Percentiles rank a stretch among this genome's conserved stretches.
Conservation (phyloP, 148 eudicot species). For the Amaranthus hypochondriacus region DNA sequence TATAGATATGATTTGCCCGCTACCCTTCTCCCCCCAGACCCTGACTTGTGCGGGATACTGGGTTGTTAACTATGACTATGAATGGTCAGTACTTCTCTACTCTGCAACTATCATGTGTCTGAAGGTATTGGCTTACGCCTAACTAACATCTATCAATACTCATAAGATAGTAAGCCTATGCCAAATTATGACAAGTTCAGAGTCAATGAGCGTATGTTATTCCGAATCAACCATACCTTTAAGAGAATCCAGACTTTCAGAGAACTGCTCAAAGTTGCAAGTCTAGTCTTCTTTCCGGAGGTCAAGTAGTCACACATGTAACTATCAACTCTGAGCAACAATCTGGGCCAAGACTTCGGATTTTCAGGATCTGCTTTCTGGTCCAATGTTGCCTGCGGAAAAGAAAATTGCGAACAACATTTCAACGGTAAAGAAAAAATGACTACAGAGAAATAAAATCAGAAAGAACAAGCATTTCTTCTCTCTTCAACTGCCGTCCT, state of each 20-base stretch:
- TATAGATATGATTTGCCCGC: too few species aligned
- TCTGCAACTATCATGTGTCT: too few species aligned
- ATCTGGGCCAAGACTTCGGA: conserved; percentile 83
- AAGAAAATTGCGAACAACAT: conserved; percentile 1
- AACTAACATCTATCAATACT: too few species aligned
- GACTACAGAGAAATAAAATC: background rate
- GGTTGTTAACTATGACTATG: too few species aligned
- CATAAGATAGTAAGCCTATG: too few species aligned
- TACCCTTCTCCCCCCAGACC: too few species aligned
- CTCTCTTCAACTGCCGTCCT: background rate
- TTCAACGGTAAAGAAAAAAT: background rate
- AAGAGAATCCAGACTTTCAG: conserved; percentile 88
- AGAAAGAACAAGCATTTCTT: background rate
- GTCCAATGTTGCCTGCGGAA: conserved; percentile 54
- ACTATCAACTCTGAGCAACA: conserved; percentile 68
- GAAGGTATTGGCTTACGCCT: too few species aligned
- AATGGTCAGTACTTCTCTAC: too few species aligned
- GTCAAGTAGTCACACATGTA: conserved; percentile 79
- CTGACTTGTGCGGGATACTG: too few species aligned
- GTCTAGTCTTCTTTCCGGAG: conserved; percentile 68
- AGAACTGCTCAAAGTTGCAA: conserved; percentile 80
- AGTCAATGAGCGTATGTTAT: background rate
- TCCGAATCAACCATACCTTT: conserved; percentile 49
- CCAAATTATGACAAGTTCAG: too few species aligned
- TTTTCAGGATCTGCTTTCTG: conserved; percentile 67